Base-by-base conservation (phyloP, 441 rosid genomes). In the Gossypium aridum region DNA sequence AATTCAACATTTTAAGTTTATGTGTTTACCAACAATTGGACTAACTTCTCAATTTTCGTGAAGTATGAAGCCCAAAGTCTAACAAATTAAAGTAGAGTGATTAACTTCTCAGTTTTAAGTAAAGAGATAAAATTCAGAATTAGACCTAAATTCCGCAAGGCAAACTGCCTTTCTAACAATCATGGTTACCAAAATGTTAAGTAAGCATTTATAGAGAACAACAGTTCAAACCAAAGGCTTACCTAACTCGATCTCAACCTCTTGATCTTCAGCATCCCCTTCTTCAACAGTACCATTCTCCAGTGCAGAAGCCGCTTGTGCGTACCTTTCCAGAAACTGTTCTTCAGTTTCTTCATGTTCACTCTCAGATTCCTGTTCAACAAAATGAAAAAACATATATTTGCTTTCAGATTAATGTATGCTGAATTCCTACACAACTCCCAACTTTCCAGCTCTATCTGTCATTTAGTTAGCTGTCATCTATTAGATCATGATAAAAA, bases 311-410 rank as follows among this genome's bases (percentile, higher is more conserved):
- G 98, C 98, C 51, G 90, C 89, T 84, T 81, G 79, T 57, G 97
- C 98, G 88, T 93, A 89, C 79, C 98, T 90, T 80, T 91, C 92
- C 45, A 93, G 81, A 80, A 91, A 90, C 78, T 93, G 90, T 83
- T 90, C 92, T 75, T 91, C 90, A 3, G 97, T 93, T 93, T 91
- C 98, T 79, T 90, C 97, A 72, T 67, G 80, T 62, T 89, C 92
- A 47, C 76, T 88, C 85, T 87, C 94, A 0, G 97, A 93, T 72
- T 93, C 97, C 98, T 93, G 79, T 73, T 64, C 77, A 31, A 70
- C 56, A 78, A 51, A 39, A 12, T 10, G 3, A 69, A 53, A 37
- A 62, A 31, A 39, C 39, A 26, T 16, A 70, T 57, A 39, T 23
- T 23, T 56, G 63, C 69, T 23, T 9, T 47, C 72, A 43, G 60